phyloP scores from a whole-genome alignment of 2,329 filamentous ascomycete species.

The Zymoseptoria pseudotritici region DNA sequence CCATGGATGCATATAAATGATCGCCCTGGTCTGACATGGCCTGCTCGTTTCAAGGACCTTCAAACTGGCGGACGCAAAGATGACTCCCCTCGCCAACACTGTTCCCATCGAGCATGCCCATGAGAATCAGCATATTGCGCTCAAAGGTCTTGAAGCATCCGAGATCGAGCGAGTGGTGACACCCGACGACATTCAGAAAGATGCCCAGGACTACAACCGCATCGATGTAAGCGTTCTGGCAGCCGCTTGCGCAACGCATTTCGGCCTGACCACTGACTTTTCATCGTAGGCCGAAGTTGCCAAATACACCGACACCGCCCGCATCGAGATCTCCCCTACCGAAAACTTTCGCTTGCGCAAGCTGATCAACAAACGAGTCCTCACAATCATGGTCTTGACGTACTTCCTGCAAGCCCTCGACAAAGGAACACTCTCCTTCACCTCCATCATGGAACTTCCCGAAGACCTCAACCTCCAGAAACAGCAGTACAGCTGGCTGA shows the following conservation, averaged over 20 bases:
- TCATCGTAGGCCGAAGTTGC: slow-evolving; percentile 51
- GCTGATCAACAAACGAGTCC: slow-evolving; percentile 60
- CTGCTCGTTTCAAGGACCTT: no score
- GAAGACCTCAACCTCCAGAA: slow-evolving; percentile 38
- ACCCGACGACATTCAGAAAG: slow-evolving; percentile 39
- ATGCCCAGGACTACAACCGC: slow-evolving; percentile 50
- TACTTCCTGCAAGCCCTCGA: slow-evolving; percentile 67
- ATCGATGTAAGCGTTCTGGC: slow-evolving; percentile 43
- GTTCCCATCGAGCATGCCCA: not conserved
- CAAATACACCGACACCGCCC: slow-evolving; percentile 54
- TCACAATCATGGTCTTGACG: slow-evolving; percentile 64
- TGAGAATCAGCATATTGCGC: slow-evolving; percentile 1
- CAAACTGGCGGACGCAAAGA: no score
- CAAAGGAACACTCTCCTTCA: slow-evolving; percentile 58
- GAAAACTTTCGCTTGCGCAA: slow-evolving; percentile 55
- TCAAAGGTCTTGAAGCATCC: slow-evolving; percentile 8
- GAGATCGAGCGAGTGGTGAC: slow-evolving; percentile 46
- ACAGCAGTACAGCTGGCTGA: slow-evolving; percentile 60
- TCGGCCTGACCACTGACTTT: not conserved
- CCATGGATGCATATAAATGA: not conserved
- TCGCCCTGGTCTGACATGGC: no score
- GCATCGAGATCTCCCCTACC: slow-evolving; percentile 51
- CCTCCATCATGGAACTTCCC: slow-evolving; percentile 56
- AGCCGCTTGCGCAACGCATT: not conserved
- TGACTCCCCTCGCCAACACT: no score